Conservation (phyloP, 2,329 filamentous ascomycete species). For the Hymenoscyphus fraxineus region DNA sequence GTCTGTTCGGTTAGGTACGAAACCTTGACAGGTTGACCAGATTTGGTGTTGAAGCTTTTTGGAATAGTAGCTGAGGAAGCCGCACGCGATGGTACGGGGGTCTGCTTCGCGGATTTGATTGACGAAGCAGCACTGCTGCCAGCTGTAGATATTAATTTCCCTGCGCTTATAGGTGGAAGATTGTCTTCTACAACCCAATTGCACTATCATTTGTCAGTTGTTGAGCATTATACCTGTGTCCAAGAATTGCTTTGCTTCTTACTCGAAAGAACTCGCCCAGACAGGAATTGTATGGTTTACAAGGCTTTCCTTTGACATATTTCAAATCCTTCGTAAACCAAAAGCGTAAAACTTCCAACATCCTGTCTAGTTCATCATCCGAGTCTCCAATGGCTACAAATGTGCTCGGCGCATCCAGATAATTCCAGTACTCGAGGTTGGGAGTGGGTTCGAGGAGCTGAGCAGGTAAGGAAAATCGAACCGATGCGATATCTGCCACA, state of each 20-base stretch:
- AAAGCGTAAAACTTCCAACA: constrained; percentile 91
- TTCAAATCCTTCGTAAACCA: constrained; percentile 99
- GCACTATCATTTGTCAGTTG: constrained; percentile 52
- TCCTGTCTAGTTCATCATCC: constrained; percentile 85
- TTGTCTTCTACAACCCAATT: constrained; percentile 91
- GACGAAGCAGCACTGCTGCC: constrained; percentile 30
- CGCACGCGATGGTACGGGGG: constrained; percentile 21
- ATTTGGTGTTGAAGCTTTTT: constrained; percentile 20
- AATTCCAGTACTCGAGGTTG: constrained; percentile 99
- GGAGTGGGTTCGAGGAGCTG: constrained; percentile 94
- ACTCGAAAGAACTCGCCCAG: constrained; percentile 96
- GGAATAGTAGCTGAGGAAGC: constrained; percentile 23
- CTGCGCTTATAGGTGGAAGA: constrained; percentile 54
- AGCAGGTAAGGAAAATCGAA: constrained; percentile 92
- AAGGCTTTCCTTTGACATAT: constrained; percentile 97
- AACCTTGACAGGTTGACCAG: constrained; percentile 60
- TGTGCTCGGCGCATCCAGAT: constrained; percentile 89
- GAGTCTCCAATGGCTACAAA: constrained; percentile 82
- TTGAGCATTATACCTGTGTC: neutral
- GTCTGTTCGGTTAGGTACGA: constrained; percentile 98
- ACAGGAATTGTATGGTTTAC: constrained; percentile 98
- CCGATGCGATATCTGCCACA: constrained; percentile 89
- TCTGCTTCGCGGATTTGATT: constrained; percentile 26
- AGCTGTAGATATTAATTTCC: constrained; percentile 16
- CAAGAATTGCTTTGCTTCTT: constrained; percentile 34